A percentile compares a stretch with the other conserved stretches of the same genome.
Conservation (phyloP, 345 rosid species). For the Eucalyptus tenuipes region DNA sequence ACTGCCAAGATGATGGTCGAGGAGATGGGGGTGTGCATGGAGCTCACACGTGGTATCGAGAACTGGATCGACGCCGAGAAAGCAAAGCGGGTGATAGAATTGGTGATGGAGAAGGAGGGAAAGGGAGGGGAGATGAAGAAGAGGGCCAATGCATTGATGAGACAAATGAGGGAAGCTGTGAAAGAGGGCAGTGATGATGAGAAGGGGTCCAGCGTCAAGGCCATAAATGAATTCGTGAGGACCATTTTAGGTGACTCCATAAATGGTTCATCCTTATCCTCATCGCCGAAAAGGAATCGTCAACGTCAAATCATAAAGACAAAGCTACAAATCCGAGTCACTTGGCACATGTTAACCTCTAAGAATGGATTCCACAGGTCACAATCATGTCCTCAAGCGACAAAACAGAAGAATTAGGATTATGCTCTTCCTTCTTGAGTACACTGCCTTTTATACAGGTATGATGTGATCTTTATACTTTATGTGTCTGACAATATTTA, state of each 20-base stretch:
- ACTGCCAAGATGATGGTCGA: slow-evolving; percentile 31
- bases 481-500: background rate
- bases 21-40: slow-evolving; percentile 31
- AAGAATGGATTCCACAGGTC: too few relatives aligned
- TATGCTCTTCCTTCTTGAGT: background rate
- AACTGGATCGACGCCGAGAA: background rate
- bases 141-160: background rate
- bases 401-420: background rate
- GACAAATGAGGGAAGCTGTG: background rate
- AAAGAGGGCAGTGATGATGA: background rate
- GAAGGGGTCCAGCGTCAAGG: background rate
- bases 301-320: too few relatives aligned
- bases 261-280: background rate
- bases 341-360: too few relatives aligned
- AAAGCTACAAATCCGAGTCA: too few relatives aligned
- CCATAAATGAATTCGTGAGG: background rate
- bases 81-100: slow-evolving; percentile 15
- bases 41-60: slow-evolving; percentile 21
- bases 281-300: too few relatives aligned
- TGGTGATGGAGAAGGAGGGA: slow-evolving; percentile 17
- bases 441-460: background rate
- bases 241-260: background rate
- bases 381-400: too few relatives aligned
- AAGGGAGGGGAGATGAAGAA: slow-evolving; percentile 28
- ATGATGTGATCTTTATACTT: background rate